Percentiles rank a stretch among this genome's conserved stretches.
Evolutionary conservation across 2,329 filamentous ascomycete genomes (phyloP).

Genomic region (Fusarium sp.): DNA sequence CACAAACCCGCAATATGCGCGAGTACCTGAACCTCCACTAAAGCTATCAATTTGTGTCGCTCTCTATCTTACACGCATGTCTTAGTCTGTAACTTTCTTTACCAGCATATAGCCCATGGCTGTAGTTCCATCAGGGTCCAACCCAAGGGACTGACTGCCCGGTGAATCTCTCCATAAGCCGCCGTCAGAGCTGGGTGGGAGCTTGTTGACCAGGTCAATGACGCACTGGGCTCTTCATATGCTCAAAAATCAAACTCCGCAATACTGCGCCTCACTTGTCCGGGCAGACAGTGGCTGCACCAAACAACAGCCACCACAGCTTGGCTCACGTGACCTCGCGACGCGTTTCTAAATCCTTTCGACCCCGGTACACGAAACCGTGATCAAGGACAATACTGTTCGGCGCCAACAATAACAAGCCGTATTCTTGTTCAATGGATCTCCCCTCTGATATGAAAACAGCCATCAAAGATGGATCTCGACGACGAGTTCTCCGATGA

Average conservation of each 20-base stretch:
- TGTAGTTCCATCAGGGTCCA: neutral
- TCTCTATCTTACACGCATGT: neutral
- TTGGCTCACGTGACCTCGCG: constrained; percentile 48
- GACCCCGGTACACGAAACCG: constrained; percentile 7
- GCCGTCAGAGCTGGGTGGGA: neutral
- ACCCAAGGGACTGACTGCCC: neutral
- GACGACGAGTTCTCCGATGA: constrained; percentile 73
- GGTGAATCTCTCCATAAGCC: constrained; percentile 8
- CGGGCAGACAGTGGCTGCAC: neutral
- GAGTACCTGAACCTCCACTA: neutral
- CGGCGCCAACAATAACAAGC: constrained; percentile 1
- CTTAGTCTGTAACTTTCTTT: neutral
- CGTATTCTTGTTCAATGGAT: constrained; percentile 37
- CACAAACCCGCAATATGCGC: constrained; percentile 22
- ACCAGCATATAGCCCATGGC: neutral
- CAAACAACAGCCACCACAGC: neutral
- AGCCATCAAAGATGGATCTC: constrained; percentile 49
- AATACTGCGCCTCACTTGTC: constrained; percentile 6
- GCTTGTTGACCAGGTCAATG: constrained; percentile 31
- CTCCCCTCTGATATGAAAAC: neutral
- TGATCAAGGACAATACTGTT: neutral
- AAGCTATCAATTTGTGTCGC: neutral
- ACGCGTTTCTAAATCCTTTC: constrained; percentile 32
- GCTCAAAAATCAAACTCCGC: constrained; percentile 27
- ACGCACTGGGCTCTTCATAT: constrained; percentile 41